Base-by-base conservation (phyloP, 1,284 basidiomycete genomes). In the Ceratobasidium sp. region DNA sequence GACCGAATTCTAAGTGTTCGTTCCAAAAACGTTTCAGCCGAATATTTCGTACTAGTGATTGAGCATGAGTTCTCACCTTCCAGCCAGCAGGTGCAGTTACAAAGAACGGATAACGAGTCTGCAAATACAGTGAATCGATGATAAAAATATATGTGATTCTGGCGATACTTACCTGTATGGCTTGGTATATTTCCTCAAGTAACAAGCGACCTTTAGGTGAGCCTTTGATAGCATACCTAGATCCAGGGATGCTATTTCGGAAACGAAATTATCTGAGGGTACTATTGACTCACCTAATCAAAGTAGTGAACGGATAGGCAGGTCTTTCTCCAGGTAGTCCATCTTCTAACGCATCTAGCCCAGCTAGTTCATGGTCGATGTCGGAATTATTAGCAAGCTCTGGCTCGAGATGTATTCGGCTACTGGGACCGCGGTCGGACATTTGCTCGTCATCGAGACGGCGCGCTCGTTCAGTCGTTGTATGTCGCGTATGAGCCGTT, bases 151-250 rank as follows among this genome's bases (percentile, higher is more conserved):
- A 13, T n/a, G 23, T 58, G 20, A 28, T 26, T 8, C 2, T 26
- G 11, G n/a, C 28, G 28, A 31, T n/a, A 26, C 28, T 28, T 8
- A 74, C 76, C 35, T 67, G 93, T 78, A 94, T 94, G 20, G 93
- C 93, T 84, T 94, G 94, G 83, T 94, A 94, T 69, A 94, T 94
- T 83, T 94, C 93, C 84, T 94, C 93, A 69, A 94, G 84, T 75
- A 94, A 84, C 77, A 94, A 82, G 82, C 93, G 93, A 84, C 92
- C 90, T 82, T 92, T 93, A 45, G 93, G 93, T 6, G 93, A 92
- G 77, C 93, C 93, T 84, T 94, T 94, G 82, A 94, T 94, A 77
- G 93, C 93, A 83, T 94, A 94, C 77, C 92, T 94, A 80, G 13
- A 53, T 7, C 35, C 23, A 11, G 28, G 26, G 23, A 13, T 17